A percentile compares a stretch with the other conserved stretches of the same genome.
phyloP scores from a whole-genome alignment of 2,329 filamentous ascomycete species.

The Esteya vermicola region DNA sequence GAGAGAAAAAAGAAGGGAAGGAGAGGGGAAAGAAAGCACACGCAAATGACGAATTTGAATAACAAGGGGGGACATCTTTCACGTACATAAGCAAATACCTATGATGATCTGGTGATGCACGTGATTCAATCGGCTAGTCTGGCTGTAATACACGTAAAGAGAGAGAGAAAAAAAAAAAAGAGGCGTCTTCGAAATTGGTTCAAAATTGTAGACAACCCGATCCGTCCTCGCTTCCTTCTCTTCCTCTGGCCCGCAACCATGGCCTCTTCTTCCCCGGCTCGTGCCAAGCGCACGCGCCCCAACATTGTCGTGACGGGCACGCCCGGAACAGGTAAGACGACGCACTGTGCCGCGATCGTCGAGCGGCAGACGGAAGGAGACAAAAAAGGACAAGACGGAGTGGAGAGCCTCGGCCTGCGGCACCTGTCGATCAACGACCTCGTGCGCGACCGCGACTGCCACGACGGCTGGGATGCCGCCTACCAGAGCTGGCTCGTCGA shows the following conservation, averaged over 20 bases:
- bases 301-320: conserved; percentile 96
- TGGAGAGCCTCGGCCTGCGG: conserved; percentile 44
- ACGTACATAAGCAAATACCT: neutral
- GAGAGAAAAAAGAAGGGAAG: too few relatives aligned
- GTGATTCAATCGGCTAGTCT: neutral
- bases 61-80: too few relatives aligned
- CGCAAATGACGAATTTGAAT: too few relatives aligned
- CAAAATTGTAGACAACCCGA: too few relatives aligned
- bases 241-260: too few relatives aligned
- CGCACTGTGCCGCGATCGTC: conserved; percentile 68
- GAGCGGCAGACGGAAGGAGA: conserved; percentile 22
- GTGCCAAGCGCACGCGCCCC: conserved; percentile 35
- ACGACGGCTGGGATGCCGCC: conserved; percentile 78
- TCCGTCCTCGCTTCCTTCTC: neutral
- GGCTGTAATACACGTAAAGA: neutral
- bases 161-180: neutral
- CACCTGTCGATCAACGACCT: conserved; percentile 84
- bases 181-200: too few relatives aligned
- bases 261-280: too few relatives aligned
- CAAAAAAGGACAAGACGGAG: too few relatives aligned
- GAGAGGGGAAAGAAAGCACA: too few relatives aligned
- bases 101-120: conserved; percentile 1
- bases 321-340: conserved; percentile 90
- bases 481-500: conserved; percentile 85
- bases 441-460: conserved; percentile 76